Evolutionary conservation across 1,284 basidiomycete species (phyloP), one percentile per base, ranked within the genome.

Genomic region (Laetiporus sulphureus): DNA sequence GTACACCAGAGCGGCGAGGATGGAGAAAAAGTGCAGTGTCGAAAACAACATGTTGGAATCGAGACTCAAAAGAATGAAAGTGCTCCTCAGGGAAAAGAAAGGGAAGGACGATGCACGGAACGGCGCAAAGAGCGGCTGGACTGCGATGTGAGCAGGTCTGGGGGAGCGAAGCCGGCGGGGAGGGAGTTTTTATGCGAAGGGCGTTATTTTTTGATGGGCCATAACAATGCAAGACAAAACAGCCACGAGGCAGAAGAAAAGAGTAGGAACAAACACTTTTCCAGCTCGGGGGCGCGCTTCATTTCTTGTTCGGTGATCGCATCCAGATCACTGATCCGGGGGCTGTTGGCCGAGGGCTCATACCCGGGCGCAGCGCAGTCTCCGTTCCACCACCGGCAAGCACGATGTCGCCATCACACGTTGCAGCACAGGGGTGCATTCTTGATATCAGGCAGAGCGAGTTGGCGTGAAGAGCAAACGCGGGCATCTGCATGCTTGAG

Each of bases 111-210:
- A 16, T 12, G 12, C 31, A 29, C 32, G 32, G 32, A 15, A n/a
- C n/a, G n/a, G 23, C 27, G 25, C 27, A 42, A 38, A 38, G 41
- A 42, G 31, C 41, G 41, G 41, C 41, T 19, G 27, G 41, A 42
- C 40, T 36, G 40, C 41, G 36, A 2, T 31, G 40, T 36, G 36
- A 42, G 41, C 41, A 42, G 41, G 41, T 42, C 41, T 42, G 41
- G 36, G 41, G 41, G 38, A 42, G 2, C 11, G 24, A 13, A 10
- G 21, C 15, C 18, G 40, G 40, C 40, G 25, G 32, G 23, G 40
- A 31, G 4, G 33, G n/a, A 18, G 20, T 38, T 32, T 38, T 32
- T 42, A 38, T 42, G 24, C 27, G 16, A 24, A 5, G 25, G 16
- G 25, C 20, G 27, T 36, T 23, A 16, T 20, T 20, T 20, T 32